Conservation (phyloP, 768 basidiomycete genomes). For the Lactifluus piperatus region DNA sequence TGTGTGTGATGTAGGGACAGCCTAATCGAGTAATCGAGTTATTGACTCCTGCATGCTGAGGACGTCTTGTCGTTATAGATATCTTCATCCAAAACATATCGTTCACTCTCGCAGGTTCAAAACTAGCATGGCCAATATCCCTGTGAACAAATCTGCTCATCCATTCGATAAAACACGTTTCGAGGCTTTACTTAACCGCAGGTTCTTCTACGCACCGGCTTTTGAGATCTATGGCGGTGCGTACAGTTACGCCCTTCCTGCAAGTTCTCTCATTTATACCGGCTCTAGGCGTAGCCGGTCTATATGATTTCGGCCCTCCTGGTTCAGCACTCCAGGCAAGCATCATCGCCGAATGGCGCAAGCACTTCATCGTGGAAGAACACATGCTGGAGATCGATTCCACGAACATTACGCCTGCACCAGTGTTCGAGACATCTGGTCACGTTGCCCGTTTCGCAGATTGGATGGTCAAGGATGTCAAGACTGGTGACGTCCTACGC, state of each 20-base stretch:
- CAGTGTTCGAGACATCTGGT: conserved; percentile 94
- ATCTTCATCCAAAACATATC: background rate
- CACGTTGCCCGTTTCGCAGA: conserved; percentile 98
- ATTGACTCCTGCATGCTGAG: conserved; percentile 2
- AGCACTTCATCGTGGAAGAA: conserved; percentile 97
- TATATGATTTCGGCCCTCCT: conserved; percentile 97
- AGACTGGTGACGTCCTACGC: conserved; percentile 93
- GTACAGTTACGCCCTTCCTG: conserved; percentile 24
- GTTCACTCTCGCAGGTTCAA: conserved; percentile 4
- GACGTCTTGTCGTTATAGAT: background rate
- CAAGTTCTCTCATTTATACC: conserved; percentile 1
- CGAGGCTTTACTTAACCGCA: conserved; percentile 76
- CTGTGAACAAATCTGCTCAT: conserved; percentile 75
- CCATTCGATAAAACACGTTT: conserved; percentile 80
- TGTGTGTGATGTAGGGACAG: background rate
- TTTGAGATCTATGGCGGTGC: conserved; percentile 98
- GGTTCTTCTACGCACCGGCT: conserved; percentile 97
- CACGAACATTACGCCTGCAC: conserved; percentile 91
- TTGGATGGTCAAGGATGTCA: conserved; percentile 97
- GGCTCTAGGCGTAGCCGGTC: conserved; percentile 77
- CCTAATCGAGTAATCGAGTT: background rate
- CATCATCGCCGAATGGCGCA: conserved; percentile 93
- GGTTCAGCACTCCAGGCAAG: conserved; percentile 95
- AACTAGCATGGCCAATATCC: conserved; percentile 23
- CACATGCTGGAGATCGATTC: conserved; percentile 98